Evolutionary conservation across 2,329 filamentous ascomycete species (phyloP).

Genomic region (Talaromyces atroroseus): DNA sequence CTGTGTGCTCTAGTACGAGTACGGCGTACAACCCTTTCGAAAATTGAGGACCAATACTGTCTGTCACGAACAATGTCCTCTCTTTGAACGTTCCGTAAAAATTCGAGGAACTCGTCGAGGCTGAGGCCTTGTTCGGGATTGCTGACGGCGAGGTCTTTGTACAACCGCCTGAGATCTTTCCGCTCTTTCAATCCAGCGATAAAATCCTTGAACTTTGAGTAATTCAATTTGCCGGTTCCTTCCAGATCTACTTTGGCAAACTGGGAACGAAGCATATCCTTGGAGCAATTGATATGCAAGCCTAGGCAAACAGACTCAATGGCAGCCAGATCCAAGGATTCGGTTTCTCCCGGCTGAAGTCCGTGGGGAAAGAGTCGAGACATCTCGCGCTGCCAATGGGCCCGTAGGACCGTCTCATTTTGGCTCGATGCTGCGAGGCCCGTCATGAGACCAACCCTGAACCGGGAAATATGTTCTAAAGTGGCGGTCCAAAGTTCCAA

Average conservation of each 20-base stretch:
- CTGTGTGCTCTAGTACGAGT: conserved; percentile 46
- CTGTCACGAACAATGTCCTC: conserved; percentile 67
- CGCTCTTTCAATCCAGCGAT: conserved; percentile 77
- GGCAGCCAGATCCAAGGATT: conserved; percentile 69
- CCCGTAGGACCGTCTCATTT: conserved; percentile 71
- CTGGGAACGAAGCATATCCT: conserved; percentile 64
- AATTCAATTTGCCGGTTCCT: conserved; percentile 63
- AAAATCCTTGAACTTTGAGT: conserved; percentile 76
- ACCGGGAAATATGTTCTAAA: conserved; percentile 75
- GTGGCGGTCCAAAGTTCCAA: conserved; percentile 78
- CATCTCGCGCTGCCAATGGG: conserved; percentile 86
- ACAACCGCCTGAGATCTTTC: conserved; percentile 72
- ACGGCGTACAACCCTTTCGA: conserved; percentile 62
- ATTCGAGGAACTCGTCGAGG: conserved; percentile 66
- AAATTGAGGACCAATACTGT: conserved; percentile 64
- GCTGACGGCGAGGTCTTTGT: conserved; percentile 53
- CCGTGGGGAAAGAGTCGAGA: conserved; percentile 54
- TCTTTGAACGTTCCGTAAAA: conserved; percentile 67
- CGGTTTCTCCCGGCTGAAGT: conserved; percentile 49
- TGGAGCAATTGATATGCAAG: conserved; percentile 85
- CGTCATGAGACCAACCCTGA: conserved; percentile 84
- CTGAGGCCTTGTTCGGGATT: conserved; percentile 62
- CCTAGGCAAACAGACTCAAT: conserved; percentile 81
- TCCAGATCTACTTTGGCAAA: conserved; percentile 69
- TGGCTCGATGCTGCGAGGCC: conserved; percentile 72